A percentile compares a stretch with the other conserved stretches of the same genome.
phyloP scores from a whole-genome alignment of 2,329 filamentous ascomycete genomes.

The Lecanosticta acicola region DNA sequence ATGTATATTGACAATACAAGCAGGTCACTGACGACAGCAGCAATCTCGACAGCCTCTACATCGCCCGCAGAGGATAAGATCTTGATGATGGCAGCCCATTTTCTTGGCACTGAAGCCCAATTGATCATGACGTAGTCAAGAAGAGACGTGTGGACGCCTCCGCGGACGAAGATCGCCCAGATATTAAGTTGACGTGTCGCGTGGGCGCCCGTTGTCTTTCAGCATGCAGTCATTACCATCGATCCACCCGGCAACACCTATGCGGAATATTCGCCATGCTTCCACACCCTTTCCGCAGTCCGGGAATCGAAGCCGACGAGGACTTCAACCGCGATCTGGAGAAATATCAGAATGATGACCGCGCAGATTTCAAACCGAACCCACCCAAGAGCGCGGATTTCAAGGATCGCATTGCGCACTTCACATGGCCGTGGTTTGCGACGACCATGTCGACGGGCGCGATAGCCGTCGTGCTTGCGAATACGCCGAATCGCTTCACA shows the following conservation, averaged over 20 bases:
- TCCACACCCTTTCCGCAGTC: background rate
- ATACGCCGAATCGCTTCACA: constrained; percentile 57
- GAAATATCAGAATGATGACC: background rate
- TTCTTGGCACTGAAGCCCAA: no score
- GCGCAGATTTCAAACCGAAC: background rate
- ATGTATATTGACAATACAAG: no score
- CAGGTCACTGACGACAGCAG: no score
- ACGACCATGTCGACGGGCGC: constrained; percentile 70
- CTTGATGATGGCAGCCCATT: no score
- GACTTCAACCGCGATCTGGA: background rate
- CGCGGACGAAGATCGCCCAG: no score
- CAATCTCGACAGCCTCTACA: no score
- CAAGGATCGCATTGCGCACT: constrained; percentile 22
- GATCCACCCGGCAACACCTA: background rate
- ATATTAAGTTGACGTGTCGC: no score
- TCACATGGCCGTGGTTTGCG: constrained; percentile 62
- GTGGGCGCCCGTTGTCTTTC: no score
- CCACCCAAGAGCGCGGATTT: constrained; percentile 18
- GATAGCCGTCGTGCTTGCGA: constrained; percentile 60
- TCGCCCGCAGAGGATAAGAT: no score
- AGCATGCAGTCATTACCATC: no score
- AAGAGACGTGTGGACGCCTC: no score
- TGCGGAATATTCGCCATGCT: background rate
- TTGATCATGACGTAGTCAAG: no score
- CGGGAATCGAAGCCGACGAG: background rate